phyloP scores from a whole-genome alignment of 768 basidiomycete species.

The Panaeolus papilionaceus region DNA sequence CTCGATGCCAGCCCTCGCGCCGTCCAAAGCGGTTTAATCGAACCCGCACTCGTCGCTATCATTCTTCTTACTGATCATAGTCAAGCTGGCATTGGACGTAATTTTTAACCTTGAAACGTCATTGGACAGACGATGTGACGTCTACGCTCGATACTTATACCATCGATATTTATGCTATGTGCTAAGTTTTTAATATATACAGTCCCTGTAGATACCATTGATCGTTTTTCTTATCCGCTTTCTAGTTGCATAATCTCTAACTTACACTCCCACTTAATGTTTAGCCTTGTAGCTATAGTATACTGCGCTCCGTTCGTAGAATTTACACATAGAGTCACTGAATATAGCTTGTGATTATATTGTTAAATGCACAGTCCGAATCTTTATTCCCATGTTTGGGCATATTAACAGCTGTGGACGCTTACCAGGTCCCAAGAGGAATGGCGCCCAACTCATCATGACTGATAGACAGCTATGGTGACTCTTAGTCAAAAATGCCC shows the following conservation, averaged over 20 bases:
- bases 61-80: constrained; percentile 6
- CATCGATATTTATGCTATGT: background rate
- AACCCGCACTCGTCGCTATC: constrained; percentile 7
- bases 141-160: background rate
- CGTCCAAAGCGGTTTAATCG: background rate
- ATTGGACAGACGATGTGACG: background rate
- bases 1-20: constrained; percentile 10
- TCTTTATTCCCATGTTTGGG: background rate
- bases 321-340: background rate
- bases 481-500: background rate
- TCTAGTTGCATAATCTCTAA: background rate
- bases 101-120: background rate
- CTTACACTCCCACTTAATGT: background rate
- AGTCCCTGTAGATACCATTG: background rate
- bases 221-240: too few species aligned
- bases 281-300: background rate
- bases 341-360: background rate
- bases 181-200: background rate
- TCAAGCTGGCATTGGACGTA: background rate
- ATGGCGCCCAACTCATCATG: constrained; percentile 6
- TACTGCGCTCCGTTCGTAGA: background rate
- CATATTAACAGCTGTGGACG: background rate
- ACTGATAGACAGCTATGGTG: background rate
- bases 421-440: background rate
- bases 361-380: background rate